Evolutionary conservation across 1,139 yeast genomes (phyloP), one percentile per base, ranked within the genome.

Genomic region (Yamadazyma buinensis): DNA sequence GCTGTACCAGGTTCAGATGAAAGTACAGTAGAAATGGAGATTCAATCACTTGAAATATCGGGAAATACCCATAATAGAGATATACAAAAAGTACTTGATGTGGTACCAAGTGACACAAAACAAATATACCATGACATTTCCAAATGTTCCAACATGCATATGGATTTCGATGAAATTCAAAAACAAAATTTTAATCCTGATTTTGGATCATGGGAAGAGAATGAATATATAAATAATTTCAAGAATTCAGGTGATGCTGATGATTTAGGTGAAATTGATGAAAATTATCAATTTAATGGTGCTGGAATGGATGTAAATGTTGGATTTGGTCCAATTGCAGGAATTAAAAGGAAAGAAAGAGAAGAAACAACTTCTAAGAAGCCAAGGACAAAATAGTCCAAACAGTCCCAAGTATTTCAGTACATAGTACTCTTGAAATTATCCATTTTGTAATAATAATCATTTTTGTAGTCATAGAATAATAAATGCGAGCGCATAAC

Each of bases 221-320:
- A 5, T 17, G n/a, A n/a, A n/a, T n/a, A n/a, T n/a, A n/a, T n/a
- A n/a, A n/a, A n/a, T n/a, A n/a, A n/a, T n/a, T 17, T 17, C 7
- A 17, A 17, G 7, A 17, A 17, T 17, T 30, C 40, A 1, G 73
- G 73, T 11, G 50, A 57, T 36, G 73, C 70, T 5, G 73, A 67
- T 43, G 73, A 63, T 42, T 48, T 62, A 26, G 64, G 47, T 22
- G 46, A 44, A 5, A 46, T 44, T 5, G 55, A 44, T 10, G 42
- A 41, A 5, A 43, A 43, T 5, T 42, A 34, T 2, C 43, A 39
- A 17, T 5, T 17, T 5, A 17, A 17, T 17, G 55, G 45, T 4
- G 74, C 74, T 1, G 74, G 72, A 2, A 68, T 69, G 75, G 48
- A 61, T 36, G 72, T 69, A 17, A 69, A 67, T 34, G 55, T 69